Conservation (phyloP, 2,329 filamentous ascomycete species). For the Stemphylium vesicarium region DNA sequence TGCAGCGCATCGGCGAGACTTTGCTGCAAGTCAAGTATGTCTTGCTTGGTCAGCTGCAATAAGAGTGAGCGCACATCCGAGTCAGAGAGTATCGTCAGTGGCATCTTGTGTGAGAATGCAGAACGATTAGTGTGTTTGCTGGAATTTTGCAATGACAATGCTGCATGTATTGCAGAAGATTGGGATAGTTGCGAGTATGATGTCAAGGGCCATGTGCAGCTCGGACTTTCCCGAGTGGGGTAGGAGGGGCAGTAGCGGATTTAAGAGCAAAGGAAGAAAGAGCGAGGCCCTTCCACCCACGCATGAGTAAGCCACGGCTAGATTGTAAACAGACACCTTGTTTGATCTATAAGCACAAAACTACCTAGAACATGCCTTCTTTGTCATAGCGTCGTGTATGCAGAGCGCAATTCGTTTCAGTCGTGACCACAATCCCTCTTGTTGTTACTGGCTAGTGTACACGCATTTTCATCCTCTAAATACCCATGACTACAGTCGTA, state of each 20-base stretch:
- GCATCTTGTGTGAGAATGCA: conserved; percentile 51
- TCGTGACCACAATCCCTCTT: background rate
- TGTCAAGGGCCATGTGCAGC: conserved; percentile 5
- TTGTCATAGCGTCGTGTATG: conserved; percentile 5
- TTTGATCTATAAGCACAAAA: conserved; percentile 2
- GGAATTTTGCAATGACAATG: too few relatives aligned
- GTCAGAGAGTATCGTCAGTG: conserved; percentile 65
- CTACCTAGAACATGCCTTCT: conserved; percentile 5
- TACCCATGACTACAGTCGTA: background rate
- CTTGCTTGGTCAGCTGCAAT: conserved; percentile 61
- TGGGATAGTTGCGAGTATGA: background rate
- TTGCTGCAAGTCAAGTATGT: conserved; percentile 63
- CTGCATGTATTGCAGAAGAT: too few relatives aligned
- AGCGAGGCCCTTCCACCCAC: background rate
- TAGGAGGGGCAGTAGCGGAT: conserved; percentile 22
- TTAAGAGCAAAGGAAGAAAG: conserved; percentile 4
- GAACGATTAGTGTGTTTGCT: background rate
- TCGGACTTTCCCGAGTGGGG: conserved; percentile 22
- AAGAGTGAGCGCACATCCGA: conserved; percentile 62
- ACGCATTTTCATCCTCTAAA: background rate
- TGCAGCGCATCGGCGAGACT: conserved; percentile 66
- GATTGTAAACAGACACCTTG: background rate
- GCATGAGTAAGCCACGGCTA: conserved; percentile 16
- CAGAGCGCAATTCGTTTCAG: conserved; percentile 8
- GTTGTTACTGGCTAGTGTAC: conserved; percentile 15